Conservation (phyloP, 78 protist species). For the Dictyostelium purpureum region DNA sequence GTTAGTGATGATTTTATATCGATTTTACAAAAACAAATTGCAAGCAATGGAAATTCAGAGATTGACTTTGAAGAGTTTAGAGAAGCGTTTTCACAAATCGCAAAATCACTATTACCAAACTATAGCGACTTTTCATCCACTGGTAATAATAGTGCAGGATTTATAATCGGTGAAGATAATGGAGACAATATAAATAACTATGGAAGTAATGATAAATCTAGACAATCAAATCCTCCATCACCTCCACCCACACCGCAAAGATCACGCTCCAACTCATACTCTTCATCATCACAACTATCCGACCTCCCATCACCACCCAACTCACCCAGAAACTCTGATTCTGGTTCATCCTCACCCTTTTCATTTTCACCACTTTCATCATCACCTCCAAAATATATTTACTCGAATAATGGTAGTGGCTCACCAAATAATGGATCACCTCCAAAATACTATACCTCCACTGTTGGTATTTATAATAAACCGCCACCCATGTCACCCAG, state of each 20-base stretch:
- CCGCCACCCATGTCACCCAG: slow-evolving; percentile 25
- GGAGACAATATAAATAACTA: neutral
- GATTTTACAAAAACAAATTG: slow-evolving; percentile 51
- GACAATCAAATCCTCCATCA: neutral
- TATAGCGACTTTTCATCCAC: neutral
- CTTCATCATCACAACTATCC: slow-evolving; percentile 3
- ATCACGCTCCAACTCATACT: neutral
- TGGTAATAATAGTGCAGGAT: neutral
- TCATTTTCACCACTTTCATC: slow-evolving; percentile 45
- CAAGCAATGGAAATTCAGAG: slow-evolving; percentile 44
- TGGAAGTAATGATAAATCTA: neutral
- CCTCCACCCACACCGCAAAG: slow-evolving; percentile 22
- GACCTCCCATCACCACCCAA: slow-evolving; percentile 59
- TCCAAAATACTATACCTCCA: neutral
- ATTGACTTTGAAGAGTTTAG: slow-evolving; percentile 71
- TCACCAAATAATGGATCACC: neutral
- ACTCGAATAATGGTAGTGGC: neutral
- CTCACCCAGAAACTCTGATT: slow-evolving; percentile 40
- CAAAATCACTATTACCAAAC: slow-evolving; percentile 37
- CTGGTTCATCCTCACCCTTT: slow-evolving; percentile 19
- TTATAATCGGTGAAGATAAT: too few relatives aligned
- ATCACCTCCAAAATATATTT: slow-evolving; percentile 49
- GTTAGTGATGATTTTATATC: slow-evolving; percentile 74
- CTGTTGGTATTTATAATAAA: neutral
- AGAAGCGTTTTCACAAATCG: slow-evolving; percentile 46